Conservation (phyloP, 2,329 filamentous ascomycete genomes). For the Apiospora pterosperma region DNA sequence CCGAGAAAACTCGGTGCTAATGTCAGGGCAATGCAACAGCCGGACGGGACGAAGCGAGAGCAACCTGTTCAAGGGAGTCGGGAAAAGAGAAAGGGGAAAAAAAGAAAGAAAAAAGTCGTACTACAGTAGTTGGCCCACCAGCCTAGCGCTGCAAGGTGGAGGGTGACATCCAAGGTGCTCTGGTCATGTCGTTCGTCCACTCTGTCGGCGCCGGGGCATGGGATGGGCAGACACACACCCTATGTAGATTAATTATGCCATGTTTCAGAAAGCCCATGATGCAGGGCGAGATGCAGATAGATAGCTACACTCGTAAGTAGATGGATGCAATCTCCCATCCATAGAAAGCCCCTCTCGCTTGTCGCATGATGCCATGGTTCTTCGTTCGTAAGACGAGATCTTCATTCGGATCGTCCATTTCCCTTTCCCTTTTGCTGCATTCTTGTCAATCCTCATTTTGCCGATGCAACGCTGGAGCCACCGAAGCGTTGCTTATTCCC, state of each 20-base stretch:
- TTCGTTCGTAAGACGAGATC: neutral
- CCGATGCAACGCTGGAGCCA: neutral
- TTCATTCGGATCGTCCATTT: neutral
- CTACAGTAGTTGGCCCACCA: neutral
- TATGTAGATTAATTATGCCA: no score
- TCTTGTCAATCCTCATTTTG: slow-evolving; percentile 1
- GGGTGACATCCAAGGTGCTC: neutral
- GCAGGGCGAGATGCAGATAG: neutral
- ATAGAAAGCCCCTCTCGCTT: neutral
- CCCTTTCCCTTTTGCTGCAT: neutral
- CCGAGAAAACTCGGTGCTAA: neutral
- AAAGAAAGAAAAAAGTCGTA: neutral
- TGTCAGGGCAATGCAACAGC: neutral
- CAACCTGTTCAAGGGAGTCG: neutral
- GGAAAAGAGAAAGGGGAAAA: neutral
- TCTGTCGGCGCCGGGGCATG: neutral
- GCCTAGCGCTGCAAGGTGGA: neutral
- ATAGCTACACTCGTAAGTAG: neutral
- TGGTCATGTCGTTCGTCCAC: neutral
- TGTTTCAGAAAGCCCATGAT: no score
- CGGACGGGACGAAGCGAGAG: neutral
- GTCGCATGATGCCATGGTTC: neutral
- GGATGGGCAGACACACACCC: neutral
- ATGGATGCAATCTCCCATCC: no score
- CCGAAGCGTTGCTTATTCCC: neutral